Base-by-base conservation (phyloP, 148 eudicot species). In the Amaranthus cruentus region DNA sequence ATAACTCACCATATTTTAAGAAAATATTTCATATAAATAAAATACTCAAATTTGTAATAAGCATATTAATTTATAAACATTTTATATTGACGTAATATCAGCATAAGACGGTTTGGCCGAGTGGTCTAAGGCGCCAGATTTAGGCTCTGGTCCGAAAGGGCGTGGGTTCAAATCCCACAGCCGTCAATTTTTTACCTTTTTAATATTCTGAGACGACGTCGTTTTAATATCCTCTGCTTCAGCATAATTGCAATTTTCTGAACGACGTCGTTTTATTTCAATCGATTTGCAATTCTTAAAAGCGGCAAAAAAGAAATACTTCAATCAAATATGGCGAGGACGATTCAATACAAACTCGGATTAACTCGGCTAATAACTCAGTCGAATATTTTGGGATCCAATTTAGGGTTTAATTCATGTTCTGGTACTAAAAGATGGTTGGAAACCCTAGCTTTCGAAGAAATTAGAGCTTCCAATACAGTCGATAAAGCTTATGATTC, bases 391-490 rank as follows among this genome's bases (percentile, higher is more conserved):
- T 4, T 73, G 38, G 38, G 38, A 28, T 28, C 2, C 38, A 28
- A 28, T 13, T 63, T 69, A 55, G 63, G 77, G 48, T 69, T 76
- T 3, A 54, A 47, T 47, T 60, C 71, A 53, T 38, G 13, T 15
- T 15, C 70, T 14, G 56, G 55, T 7, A 62, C 54, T 21, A 78
- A 71, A 11, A 75, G 95, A 57, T 85, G 75, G 69, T 53, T 86
- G 46, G 85, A 83, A 81, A 95, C 89, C 84, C 84, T 91, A 70
- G 97, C 99, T 49, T 95, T 75, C 76, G 96, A 95, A 76, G 99
- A 90, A 82, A 75, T 92, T 13, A 81, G 77, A 77, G 69, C 83
- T 44, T 72, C 92, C 0, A 70, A 73, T 66, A 47, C 56, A 28
- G 53, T 66, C 4, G 81, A 85, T 0, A 84, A 55, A 48, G 85